Conservation (phyloP, 2,329 filamentous ascomycete species). For the Dothiorella sarmentorum region DNA sequence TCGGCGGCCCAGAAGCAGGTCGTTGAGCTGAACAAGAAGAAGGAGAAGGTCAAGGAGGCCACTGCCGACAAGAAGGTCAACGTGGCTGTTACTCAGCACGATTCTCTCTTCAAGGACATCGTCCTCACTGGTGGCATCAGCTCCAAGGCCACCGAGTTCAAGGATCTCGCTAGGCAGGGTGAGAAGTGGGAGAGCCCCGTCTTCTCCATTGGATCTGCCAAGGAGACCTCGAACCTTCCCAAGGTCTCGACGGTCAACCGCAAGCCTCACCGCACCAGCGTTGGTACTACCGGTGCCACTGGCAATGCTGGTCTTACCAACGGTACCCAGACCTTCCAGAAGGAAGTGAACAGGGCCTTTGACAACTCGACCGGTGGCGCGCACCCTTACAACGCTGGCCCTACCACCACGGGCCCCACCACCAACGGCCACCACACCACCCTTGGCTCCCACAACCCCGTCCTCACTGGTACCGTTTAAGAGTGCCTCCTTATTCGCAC, state of each 20-base stretch:
- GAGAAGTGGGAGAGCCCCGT: slow-evolving; percentile 93
- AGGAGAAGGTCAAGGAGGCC: slow-evolving; percentile 49
- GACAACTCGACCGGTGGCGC: too few relatives aligned
- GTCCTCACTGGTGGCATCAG: slow-evolving; percentile 83
- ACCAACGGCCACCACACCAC: slow-evolving; percentile 32
- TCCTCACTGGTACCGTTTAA: slow-evolving; percentile 39
- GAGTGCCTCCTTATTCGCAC: not conserved
- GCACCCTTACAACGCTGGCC: too few relatives aligned
- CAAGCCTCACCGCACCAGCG: slow-evolving; percentile 54
- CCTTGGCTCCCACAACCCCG: slow-evolving; percentile 43
- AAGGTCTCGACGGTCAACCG: slow-evolving; percentile 51
- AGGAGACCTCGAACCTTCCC: slow-evolving; percentile 70
- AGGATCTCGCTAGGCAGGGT: slow-evolving; percentile 79
- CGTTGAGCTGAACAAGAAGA: slow-evolving; percentile 74
- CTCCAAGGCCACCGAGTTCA: slow-evolving; percentile 91
- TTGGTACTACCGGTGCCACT: slow-evolving; percentile 32
- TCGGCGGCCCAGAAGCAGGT: slow-evolving; percentile 70
- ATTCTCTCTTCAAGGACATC: slow-evolving; percentile 89
- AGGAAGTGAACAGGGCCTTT: slow-evolving; percentile 46
- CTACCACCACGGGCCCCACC: not conserved
- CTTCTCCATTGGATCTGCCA: slow-evolving; percentile 79
- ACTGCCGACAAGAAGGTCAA: slow-evolving; percentile 71
- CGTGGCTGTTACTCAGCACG: slow-evolving; percentile 78
- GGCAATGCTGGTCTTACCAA: not conserved
- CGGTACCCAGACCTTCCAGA: slow-evolving; percentile 38